Base-by-base conservation (phyloP, 140 eudicot species). In the Flaveria floridana region DNA sequence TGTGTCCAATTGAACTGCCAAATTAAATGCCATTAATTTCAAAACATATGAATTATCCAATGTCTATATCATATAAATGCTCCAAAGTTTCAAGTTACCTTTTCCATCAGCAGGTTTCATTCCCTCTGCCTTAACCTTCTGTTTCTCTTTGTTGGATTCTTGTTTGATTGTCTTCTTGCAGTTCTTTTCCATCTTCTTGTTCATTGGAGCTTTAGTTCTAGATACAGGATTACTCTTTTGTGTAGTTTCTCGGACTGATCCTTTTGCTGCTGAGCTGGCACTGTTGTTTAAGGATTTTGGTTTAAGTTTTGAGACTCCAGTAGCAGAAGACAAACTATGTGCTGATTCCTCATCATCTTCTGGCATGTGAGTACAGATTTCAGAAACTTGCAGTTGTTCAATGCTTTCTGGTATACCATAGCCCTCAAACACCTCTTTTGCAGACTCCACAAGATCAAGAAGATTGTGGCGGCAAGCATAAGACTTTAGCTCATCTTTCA, bases 311-410 rank as follows among this genome's bases (percentile, higher is more conserved):
- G 71, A 77, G 61, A 68, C 76, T 44, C 83, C 89, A 9, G 79
- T 72, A 9, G 74, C 70, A 55, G 88, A 82, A 64, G 95, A 85
- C 70, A 84, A 70, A 79, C 91, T 87, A 25, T 28, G 74, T 50
- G 78, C 77, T 10, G 65, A 58, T 4, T 58, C n/a, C 44, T 81
- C 85, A 14, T 91, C 95, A 72, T 82, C 90, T 63, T 80, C 85
- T 23, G 87, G 85, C 63, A 76, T 84, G 23, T 80, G 85, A n/a
- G 96, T 82, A 79, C 81, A 76, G 48, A 80, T 79, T 30, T 76
- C 89, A 28, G 96, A 89, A 34, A 84, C 92, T 68, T 89, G 89
- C 55, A 87, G 62, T 73, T 86, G 89, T 75, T 88, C 98, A 41
- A 76, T 59, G 81, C 57, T 86, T 74, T 90, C 93, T 28, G 63